Conservation (phyloP, 2,329 filamentous ascomycete genomes). For the Hypoxylon sp. region DNA sequence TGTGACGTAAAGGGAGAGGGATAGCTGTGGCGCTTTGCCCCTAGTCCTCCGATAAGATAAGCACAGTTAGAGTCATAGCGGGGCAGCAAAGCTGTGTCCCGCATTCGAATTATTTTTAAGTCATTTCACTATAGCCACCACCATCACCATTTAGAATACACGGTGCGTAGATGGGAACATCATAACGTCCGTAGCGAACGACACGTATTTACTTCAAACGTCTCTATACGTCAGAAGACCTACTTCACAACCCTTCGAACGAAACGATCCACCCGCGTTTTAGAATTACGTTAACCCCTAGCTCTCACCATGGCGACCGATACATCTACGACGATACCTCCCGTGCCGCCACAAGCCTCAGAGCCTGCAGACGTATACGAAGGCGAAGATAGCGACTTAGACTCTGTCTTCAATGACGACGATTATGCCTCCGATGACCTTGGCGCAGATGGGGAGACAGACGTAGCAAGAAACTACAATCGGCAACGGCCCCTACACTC, state of each 20-base stretch:
- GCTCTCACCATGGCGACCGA: conserved; percentile 42
- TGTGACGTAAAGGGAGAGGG: conserved; percentile 7
- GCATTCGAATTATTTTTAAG: conserved; percentile 10
- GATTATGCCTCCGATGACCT: conserved; percentile 70
- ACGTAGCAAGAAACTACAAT: conserved; percentile 91
- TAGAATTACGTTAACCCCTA: neutral
- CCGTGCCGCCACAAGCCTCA: conserved; percentile 60
- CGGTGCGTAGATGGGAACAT: neutral
- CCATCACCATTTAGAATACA: no score
- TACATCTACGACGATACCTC: conserved; percentile 58
- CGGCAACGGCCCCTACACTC: conserved; percentile 81
- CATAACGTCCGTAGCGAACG: neutral
- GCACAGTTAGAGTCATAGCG: conserved; percentile 8
- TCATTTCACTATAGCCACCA: conserved; percentile 6
- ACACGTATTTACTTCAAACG: neutral
- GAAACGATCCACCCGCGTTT: neutral
- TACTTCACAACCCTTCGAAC: neutral
- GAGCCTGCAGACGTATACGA: conserved; percentile 45
- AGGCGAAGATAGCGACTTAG: conserved; percentile 56
- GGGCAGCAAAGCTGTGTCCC: conserved; percentile 6
- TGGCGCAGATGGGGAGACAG: conserved; percentile 68
- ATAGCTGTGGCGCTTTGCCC: conserved; percentile 11
- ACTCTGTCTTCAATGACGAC: conserved; percentile 60
- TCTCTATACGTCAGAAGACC: neutral
- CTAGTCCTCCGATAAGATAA: conserved; percentile 38